Conservation (phyloP, 768 basidiomycete genomes). For the Mrakia blollopis region DNA sequence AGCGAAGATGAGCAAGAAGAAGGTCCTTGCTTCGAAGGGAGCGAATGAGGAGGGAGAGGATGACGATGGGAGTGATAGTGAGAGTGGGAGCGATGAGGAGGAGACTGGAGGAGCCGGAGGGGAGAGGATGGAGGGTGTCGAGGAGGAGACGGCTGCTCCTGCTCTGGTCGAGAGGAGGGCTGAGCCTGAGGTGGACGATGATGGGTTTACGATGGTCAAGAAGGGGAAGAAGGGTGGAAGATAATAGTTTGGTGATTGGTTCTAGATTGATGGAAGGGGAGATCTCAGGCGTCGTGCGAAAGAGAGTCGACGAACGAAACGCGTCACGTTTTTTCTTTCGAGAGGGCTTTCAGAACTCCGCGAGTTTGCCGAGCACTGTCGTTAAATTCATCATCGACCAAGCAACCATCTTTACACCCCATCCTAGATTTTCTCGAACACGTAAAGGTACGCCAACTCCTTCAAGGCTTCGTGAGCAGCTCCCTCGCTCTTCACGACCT, state of each 20-base stretch:
- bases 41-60: conserved; percentile 46
- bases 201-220: conserved; percentile 79
- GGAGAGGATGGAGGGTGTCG: conserved; percentile 45
- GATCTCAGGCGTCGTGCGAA: no score
- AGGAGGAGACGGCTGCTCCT: conserved; percentile 5
- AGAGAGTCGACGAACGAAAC: no score
- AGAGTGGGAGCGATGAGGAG: conserved; percentile 37
- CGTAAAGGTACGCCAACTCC: conserved; percentile 83
- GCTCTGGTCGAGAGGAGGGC: conserved; percentile 39
- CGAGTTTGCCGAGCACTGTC: neutral
- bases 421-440: conserved; percentile 61
- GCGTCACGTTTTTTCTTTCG: no score
- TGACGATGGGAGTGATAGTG: conserved; percentile 42
- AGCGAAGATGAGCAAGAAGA: conserved; percentile 57
- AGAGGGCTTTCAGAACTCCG: no score
- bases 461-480: conserved; percentile 77
- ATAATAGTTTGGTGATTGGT: no score
- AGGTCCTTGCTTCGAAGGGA: conserved; percentile 42
- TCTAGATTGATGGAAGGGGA: no score
- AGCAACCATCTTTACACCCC: neutral
- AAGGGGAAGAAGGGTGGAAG: conserved; percentile 40
- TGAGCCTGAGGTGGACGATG: conserved; percentile 78
- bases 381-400: neutral
- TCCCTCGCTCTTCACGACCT: conserved; percentile 81
- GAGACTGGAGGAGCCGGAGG: conserved; percentile 52